Evolutionary conservation across 2,329 filamentous ascomycete species (phyloP).

Genomic region (Monosporascus sp.): DNA sequence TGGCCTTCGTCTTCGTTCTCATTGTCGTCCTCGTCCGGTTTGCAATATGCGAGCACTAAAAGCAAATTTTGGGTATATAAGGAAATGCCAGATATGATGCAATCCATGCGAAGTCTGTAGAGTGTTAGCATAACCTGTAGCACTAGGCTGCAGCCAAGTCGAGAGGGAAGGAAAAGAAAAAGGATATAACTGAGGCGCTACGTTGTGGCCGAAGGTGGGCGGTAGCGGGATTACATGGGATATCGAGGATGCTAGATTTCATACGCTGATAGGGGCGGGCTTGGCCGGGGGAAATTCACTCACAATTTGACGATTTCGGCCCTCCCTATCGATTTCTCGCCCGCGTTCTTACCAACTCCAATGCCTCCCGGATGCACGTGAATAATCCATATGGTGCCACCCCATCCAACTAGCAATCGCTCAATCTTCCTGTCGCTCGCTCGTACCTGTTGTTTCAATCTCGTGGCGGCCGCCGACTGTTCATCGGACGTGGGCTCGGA

Average conservation of each 20-base stretch:
- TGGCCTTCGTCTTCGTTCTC: slow-evolving; percentile 33
- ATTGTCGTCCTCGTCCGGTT: slow-evolving; percentile 63
- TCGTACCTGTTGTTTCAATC: slow-evolving; percentile 44
- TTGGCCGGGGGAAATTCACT: slow-evolving; percentile 33
- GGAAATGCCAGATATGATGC: slow-evolving; percentile 94
- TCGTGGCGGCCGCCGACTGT: slow-evolving; percentile 41
- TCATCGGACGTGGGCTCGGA: slow-evolving; percentile 26
- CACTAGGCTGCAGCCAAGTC: too few species aligned
- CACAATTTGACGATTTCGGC: slow-evolving; percentile 92
- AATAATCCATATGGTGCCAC: slow-evolving; percentile 91
- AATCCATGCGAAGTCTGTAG: slow-evolving; percentile 81
- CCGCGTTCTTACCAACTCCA: slow-evolving; percentile 59
- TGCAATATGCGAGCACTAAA: slow-evolving; percentile 86
- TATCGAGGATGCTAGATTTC: not conserved
- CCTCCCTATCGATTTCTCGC: slow-evolving; percentile 68
- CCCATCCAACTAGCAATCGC: slow-evolving; percentile 90
- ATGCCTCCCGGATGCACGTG: slow-evolving; percentile 76
- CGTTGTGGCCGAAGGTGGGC: too few species aligned
- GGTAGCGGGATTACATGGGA: not conserved
- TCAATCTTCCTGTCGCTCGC: slow-evolving; percentile 53
- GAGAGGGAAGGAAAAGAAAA: too few species aligned
- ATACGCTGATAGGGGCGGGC: not conserved
- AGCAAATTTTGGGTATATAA: slow-evolving; percentile 90
- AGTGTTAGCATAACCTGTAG: slow-evolving; percentile 20
- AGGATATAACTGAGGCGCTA: too few species aligned